Evolutionary conservation across 768 basidiomycete species (phyloP).

Genomic region (Coprinopsis strossmayeri): DNA sequence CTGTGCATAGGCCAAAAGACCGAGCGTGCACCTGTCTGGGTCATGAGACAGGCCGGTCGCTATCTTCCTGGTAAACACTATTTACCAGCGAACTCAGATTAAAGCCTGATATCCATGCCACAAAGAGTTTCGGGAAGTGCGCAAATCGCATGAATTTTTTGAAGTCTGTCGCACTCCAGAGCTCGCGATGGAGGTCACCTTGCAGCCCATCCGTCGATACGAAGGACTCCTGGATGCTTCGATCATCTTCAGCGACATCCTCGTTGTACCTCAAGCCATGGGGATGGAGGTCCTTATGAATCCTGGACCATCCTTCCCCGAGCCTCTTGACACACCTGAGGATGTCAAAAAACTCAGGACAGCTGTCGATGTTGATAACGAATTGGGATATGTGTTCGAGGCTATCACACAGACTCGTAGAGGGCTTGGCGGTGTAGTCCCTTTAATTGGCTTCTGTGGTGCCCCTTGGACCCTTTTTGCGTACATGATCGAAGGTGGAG

Average conservation of each 20-base stretch:
- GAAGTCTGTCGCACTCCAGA: conserved; percentile 90
- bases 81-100: conserved; percentile 4
- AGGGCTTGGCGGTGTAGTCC: conserved; percentile 80
- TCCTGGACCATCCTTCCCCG: conserved; percentile 84
- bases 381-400: conserved; percentile 87
- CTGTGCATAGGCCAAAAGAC: conserved; percentile 79
- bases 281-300: conserved; percentile 95
- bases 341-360: conserved; percentile 59
- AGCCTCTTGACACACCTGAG: conserved; percentile 71
- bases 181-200: conserved; percentile 82
- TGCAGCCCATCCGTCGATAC: conserved; percentile 92
- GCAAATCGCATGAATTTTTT: conserved; percentile 88
- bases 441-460: conserved; percentile 95
- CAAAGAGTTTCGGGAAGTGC: conserved; percentile 83
- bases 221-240: conserved; percentile 84
- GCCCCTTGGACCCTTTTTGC: conserved; percentile 98
- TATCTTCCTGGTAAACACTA: conserved; percentile 75
- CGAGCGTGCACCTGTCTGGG: conserved; percentile 94
- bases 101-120: conserved; percentile 7
- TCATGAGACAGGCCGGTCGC: conserved; percentile 95
- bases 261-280: conserved; percentile 96
- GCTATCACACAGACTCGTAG: conserved; percentile 84
- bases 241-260: conserved; percentile 98
- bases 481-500: conserved; percentile 98
- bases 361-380: conserved; percentile 72